Evolutionary conservation across 202 grass and related monocot genomes (phyloP).

Genomic region (Dendrocalamus latiflorus): DNA sequence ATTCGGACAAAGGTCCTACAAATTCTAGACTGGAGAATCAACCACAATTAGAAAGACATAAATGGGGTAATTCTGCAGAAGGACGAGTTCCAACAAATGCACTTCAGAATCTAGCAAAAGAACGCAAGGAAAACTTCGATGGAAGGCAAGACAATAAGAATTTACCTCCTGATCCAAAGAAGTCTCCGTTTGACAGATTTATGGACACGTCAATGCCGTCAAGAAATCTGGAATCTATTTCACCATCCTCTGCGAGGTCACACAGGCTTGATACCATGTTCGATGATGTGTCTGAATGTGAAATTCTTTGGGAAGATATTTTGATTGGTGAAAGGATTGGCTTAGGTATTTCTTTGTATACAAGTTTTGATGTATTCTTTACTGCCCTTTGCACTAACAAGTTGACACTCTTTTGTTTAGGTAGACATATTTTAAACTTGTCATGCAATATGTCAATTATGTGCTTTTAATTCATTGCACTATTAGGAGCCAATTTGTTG

Average conservation of each 20-base stretch:
- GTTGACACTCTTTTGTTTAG: not conserved
- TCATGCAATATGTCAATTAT: not conserved
- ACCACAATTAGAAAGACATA: slow-evolving; percentile 41
- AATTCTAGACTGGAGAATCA: slow-evolving; percentile 48
- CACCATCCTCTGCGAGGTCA: slow-evolving; percentile 43
- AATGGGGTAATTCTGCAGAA: slow-evolving; percentile 33
- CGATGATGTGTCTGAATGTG: slow-evolving; percentile 92
- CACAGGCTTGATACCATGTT: slow-evolving; percentile 75
- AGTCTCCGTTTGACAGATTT: slow-evolving; percentile 60
- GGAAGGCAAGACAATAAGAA: no score
- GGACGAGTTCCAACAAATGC: slow-evolving; percentile 27
- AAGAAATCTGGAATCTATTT: slow-evolving; percentile 48
- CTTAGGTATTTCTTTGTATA: slow-evolving; percentile 68
- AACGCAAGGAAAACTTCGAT: slow-evolving; percentile 23
- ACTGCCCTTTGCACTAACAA: slow-evolving; percentile 14
- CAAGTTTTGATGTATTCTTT: slow-evolving; percentile 24
- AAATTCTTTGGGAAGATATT: slow-evolving; percentile 98
- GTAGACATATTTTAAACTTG: slow-evolving; percentile 23
- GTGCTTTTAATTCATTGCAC: slow-evolving; percentile 17
- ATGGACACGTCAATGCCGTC: slow-evolving; percentile 44
- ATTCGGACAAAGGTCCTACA: slow-evolving; percentile 36
- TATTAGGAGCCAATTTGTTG: slow-evolving; percentile 8
- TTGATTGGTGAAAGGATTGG: slow-evolving; percentile 98
- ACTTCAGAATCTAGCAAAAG: slow-evolving; percentile 43
- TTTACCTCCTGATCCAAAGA: no score